Percentiles rank a stretch among this genome's conserved stretches.
Evolutionary conservation across 345 rosid genomes (phyloP).

Genomic region (Corymbia maculata): DNA sequence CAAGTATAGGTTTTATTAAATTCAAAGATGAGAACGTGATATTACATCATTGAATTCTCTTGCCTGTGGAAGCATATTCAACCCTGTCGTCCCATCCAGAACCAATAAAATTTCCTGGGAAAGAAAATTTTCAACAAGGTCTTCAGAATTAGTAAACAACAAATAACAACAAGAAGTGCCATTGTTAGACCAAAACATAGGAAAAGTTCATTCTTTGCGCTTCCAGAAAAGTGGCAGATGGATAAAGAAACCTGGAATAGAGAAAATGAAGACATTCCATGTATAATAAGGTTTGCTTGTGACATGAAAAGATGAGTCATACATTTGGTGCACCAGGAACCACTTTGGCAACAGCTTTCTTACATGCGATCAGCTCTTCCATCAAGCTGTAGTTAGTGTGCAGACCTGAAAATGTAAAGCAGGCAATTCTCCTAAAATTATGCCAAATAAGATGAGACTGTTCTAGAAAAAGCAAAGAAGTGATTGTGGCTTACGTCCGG

Average conservation of each 20-base stretch:
- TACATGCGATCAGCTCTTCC: constrained; percentile 93
- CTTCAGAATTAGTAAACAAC: neutral
- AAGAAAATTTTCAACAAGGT: neutral
- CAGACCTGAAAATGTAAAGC: constrained; percentile 46
- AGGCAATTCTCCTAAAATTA: neutral
- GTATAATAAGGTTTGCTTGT: neutral
- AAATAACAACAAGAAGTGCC: neutral
- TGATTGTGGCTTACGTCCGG: constrained; percentile 73
- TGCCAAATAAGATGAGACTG: neutral
- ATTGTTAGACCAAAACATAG: neutral
- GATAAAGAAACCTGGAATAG: neutral
- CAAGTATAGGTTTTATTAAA: neutral
- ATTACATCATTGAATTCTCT: constrained; percentile 95
- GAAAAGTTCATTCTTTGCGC: neutral
- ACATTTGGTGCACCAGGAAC: constrained; percentile 83
- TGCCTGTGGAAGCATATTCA: constrained; percentile 99
- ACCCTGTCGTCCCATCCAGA: constrained; percentile 93
- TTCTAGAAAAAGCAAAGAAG: neutral
- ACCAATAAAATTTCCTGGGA: constrained; percentile 84
- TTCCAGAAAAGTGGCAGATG: neutral
- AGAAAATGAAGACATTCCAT: neutral
- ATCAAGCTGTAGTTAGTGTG: constrained; percentile 93
- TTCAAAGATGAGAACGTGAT: neutral
- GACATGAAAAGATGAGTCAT: neutral
- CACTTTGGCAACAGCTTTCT: constrained; percentile 74